A percentile compares a stretch with the other conserved stretches of the same genome.
phyloP scores from a whole-genome alignment of 2,329 filamentous ascomycete genomes.

The Aspergillus sp. region DNA sequence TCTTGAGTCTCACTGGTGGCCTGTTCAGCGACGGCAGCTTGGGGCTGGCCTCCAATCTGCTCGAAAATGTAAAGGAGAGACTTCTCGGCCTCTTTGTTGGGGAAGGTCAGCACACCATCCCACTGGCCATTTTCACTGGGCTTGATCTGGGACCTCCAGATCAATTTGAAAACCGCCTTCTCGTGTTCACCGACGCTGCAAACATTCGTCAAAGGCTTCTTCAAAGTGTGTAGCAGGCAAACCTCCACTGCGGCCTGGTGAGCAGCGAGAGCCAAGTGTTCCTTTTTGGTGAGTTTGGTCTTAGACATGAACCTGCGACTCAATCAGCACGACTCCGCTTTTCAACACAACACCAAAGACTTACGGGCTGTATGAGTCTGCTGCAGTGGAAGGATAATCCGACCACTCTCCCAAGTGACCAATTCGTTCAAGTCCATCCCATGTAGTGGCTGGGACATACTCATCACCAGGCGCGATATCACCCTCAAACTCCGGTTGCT shows the following conservation, averaged over 20 bases:
- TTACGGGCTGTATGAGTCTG: slow-evolving; percentile 40
- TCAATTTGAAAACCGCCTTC: slow-evolving; percentile 23
- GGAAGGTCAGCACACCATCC: slow-evolving; percentile 26
- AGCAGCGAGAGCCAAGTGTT: slow-evolving; percentile 40
- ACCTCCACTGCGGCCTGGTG: slow-evolving; percentile 56
- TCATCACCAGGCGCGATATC: slow-evolving; percentile 12
- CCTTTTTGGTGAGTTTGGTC: slow-evolving; percentile 28
- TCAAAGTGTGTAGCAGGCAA: slow-evolving; percentile 44
- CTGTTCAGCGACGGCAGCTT: slow-evolving; percentile 5
- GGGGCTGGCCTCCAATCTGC: slow-evolving; percentile 23
- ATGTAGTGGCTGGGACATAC: slow-evolving; percentile 46
- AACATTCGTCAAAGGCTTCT: slow-evolving; percentile 30
- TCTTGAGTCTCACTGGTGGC: slow-evolving; percentile 1
- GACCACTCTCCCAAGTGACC: slow-evolving; percentile 45
- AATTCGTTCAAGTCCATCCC: slow-evolving; percentile 51
- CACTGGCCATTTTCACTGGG: slow-evolving; percentile 17
- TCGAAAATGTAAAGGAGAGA: slow-evolving; percentile 31
- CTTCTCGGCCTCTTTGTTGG: slow-evolving; percentile 23
- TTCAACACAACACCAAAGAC: slow-evolving; percentile 9
- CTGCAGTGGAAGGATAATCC: slow-evolving; percentile 28
- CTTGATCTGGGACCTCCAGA: slow-evolving; percentile 27
- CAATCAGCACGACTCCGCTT: not conserved
- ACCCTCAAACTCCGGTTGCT: slow-evolving; percentile 4
- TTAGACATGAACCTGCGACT: slow-evolving; percentile 29
- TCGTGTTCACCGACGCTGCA: slow-evolving; percentile 29